Evolutionary conservation across 2,329 filamentous ascomycete genomes (phyloP).

Genomic region (Cryphonectria radicalis): DNA sequence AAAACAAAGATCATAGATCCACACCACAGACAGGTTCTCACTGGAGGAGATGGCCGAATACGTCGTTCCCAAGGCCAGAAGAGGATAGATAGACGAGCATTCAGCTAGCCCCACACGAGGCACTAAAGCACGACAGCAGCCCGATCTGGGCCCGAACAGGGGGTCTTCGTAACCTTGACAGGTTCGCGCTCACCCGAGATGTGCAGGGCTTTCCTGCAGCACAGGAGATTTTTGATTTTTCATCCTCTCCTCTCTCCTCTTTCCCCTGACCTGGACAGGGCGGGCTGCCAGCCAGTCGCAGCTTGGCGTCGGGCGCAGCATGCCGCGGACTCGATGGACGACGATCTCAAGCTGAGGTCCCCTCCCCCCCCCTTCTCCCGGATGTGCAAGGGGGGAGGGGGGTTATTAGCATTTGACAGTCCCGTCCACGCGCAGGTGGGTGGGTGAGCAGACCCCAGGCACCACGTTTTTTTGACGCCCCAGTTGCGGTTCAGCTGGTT

Average conservation of each 20-base stretch:
- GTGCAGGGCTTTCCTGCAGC: slow-evolving; percentile 12
- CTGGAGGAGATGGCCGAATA: slow-evolving; percentile 23
- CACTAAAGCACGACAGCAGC: slow-evolving; percentile 28
- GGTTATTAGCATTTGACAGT: slow-evolving; percentile 7
- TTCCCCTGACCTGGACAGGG: background rate
- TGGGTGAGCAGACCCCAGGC: slow-evolving; percentile 2
- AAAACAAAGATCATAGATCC: slow-evolving; percentile 7
- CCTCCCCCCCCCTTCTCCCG: background rate
- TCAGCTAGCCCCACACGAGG: slow-evolving; percentile 26
- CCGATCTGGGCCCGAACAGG: slow-evolving; percentile 24
- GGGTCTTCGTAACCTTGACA: slow-evolving; percentile 4
- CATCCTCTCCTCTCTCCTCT: background rate
- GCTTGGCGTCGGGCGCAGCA: slow-evolving; percentile 14
- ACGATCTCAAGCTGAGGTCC: background rate
- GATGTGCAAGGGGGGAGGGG: background rate
- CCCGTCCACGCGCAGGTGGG: slow-evolving; percentile 1
- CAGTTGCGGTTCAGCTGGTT: slow-evolving; percentile 4
- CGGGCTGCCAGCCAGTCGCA: slow-evolving; percentile 4
- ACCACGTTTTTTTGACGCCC: slow-evolving; percentile 27
- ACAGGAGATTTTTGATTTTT: slow-evolving; percentile 6
- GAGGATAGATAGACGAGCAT: slow-evolving; percentile 23
- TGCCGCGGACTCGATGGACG: slow-evolving; percentile 1
- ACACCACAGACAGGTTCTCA: background rate
- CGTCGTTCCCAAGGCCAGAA: slow-evolving; percentile 18
- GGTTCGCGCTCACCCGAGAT: slow-evolving; percentile 12